Evolutionary conservation across 257 asterid species (phyloP).

Genomic region (Plantago elongata): DNA sequence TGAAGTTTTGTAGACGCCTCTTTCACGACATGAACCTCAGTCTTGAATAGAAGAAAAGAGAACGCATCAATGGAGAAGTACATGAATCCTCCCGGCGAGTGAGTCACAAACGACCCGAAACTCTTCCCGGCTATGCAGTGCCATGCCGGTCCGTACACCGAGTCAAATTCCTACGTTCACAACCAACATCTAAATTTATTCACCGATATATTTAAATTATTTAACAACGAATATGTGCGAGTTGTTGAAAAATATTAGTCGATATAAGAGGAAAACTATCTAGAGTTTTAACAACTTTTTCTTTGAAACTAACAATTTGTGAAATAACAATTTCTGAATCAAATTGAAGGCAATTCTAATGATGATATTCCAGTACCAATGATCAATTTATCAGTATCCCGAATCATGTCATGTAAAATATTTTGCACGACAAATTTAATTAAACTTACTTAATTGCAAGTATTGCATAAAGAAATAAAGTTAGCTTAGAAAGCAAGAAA

Average conservation of each 20-base stretch:
- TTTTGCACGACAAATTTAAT: too few species aligned
- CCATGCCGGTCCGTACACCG: constrained; percentile 88
- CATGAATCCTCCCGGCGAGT: constrained; percentile 73
- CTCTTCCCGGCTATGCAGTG: constrained; percentile 90
- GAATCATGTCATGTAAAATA: too few species aligned
- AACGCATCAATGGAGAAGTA: constrained; percentile 70
- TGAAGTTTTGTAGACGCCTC: constrained; percentile 3
- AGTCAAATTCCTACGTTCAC: constrained; percentile 60
- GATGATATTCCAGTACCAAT: too few species aligned
- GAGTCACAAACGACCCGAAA: constrained; percentile 84
- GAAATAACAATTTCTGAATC: too few species aligned
- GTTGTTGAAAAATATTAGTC: too few species aligned
- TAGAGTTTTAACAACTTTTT: too few species aligned
- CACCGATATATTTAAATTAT: neutral
- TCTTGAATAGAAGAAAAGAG: constrained; percentile 78
- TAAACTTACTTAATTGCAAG: too few species aligned
- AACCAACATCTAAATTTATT: constrained; percentile 1
- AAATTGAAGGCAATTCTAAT: too few species aligned
- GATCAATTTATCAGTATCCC: too few species aligned
- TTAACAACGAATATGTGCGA: too few species aligned
- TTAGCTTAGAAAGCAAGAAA: neutral
- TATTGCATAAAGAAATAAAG: neutral
- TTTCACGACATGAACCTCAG: constrained; percentile 54
- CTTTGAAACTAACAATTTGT: too few species aligned
- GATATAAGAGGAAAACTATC: too few species aligned